Evolutionary conservation across 768 basidiomycete genomes (phyloP).

Genomic region (Obba rivulosa): DNA sequence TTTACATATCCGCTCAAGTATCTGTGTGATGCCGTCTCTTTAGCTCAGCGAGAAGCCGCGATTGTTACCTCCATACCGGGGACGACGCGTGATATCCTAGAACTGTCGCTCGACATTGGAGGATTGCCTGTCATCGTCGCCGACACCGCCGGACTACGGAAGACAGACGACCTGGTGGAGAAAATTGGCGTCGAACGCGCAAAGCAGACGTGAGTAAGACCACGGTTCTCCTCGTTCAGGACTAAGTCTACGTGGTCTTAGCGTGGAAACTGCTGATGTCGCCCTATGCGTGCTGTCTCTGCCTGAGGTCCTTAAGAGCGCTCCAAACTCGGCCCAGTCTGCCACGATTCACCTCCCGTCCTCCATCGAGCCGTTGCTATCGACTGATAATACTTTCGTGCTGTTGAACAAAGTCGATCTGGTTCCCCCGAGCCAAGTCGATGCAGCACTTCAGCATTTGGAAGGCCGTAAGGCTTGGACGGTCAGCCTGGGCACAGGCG

Average conservation of each 20-base stretch:
- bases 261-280: conserved; percentile 63
- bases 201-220: conserved; percentile 47
- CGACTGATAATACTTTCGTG: conserved; percentile 49
- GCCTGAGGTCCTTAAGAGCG: conserved; percentile 32
- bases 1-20: not conserved
- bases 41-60: conserved; percentile 83
- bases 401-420: conserved; percentile 81
- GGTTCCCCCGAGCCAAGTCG: conserved; percentile 12
- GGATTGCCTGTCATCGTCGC: conserved; percentile 76
- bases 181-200: conserved; percentile 79
- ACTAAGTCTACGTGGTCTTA: conserved; percentile 22
- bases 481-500: conserved; percentile 54
- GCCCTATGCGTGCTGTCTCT: conserved; percentile 80
- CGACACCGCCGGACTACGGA: conserved; percentile 83
- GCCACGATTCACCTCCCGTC: conserved; percentile 34
- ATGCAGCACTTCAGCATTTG: not conserved
- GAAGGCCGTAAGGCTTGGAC: conserved; percentile 39
- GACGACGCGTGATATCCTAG: conserved; percentile 85
- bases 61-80: conserved; percentile 87
- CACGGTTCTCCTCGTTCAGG: not conserved
- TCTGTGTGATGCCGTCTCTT: not conserved
- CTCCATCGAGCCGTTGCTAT: conserved; percentile 38
- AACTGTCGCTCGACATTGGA: conserved; percentile 82
- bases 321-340: not conserved
- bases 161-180: conserved; percentile 68